Conservation (phyloP, 495 filamentous ascomycete species). For the Aspergillus sclerotiicarbonarius region DNA sequence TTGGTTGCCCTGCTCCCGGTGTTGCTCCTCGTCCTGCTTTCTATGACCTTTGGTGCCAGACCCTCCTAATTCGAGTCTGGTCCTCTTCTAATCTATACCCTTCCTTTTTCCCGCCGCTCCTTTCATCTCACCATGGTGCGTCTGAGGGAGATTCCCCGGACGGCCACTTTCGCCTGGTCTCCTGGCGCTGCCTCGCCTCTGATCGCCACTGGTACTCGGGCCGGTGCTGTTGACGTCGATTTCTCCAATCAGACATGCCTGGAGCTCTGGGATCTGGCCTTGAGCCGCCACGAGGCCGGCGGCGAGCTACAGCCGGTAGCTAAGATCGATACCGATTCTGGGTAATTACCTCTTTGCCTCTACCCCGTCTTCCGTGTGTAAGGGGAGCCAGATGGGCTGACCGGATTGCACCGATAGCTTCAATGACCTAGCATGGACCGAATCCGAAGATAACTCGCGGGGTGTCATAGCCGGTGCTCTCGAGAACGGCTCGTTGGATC, state of each 20-base stretch:
- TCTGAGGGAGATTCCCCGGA: slow-evolving; percentile 91
- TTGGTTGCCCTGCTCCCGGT: slow-evolving; percentile 1
- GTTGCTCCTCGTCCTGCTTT: background rate
- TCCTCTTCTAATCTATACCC: slow-evolving; percentile 17
- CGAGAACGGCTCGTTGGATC: slow-evolving; percentile 91
- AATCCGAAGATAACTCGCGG: slow-evolving; percentile 68
- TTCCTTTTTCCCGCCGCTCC: slow-evolving; percentile 28
- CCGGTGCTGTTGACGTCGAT: slow-evolving; percentile 92
- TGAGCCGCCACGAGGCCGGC: slow-evolving; percentile 69
- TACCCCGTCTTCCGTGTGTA: background rate
- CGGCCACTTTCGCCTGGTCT: slow-evolving; percentile 96
- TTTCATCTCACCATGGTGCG: slow-evolving; percentile 73
- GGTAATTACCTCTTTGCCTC: slow-evolving; percentile 50
- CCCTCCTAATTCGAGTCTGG: slow-evolving; percentile 7
- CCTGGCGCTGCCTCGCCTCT: slow-evolving; percentile 71
- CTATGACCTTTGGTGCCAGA: slow-evolving; percentile 5
- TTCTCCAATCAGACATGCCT: slow-evolving; percentile 97
- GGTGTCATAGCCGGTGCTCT: slow-evolving; percentile 93
- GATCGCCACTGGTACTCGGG: slow-evolving; percentile 91
- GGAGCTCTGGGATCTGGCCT: slow-evolving; percentile 90
- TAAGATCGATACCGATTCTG: slow-evolving; percentile 83
- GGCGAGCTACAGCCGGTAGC: slow-evolving; percentile 82
- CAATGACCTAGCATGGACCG: slow-evolving; percentile 94
- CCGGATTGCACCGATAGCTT: slow-evolving; percentile 57
- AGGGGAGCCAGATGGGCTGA: slow-evolving; percentile 13